Evolutionary conservation across 768 basidiomycete genomes (phyloP), one percentile per base, ranked within the genome.

Genomic region (Porphyrellus cyaneotinctus): DNA sequence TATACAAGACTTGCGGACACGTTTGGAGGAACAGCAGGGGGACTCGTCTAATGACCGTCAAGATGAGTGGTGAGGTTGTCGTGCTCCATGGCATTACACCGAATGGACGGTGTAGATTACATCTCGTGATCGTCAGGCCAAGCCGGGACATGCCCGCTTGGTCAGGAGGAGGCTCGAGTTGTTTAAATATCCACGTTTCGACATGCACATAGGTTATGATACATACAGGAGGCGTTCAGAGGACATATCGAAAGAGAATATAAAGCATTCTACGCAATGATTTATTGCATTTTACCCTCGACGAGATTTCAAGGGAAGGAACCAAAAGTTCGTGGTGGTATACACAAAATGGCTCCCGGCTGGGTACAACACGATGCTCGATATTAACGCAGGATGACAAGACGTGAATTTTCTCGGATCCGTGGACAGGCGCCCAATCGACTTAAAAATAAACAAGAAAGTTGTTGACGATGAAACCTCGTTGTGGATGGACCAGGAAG

Each of bases 361-460:
- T 58, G 56, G 53, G 56, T 64, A 65, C 62, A 63, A 63, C 53
- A 57, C 50, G 46, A 67, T 66, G 56, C 61, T 57, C 54, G 56
- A 63, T 65, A 64, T 57, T 60, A 58, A 58, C 56, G 36, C 66
- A 54, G 36, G 47, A 57, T 45, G 52, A 32, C 48, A 49, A 56
- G 47, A 43, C 39, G 49, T 2, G 17, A n/a, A 37, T 56, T 60
- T 60, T 58, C 43, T 59, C 47, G 49, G 56, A 66, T 64, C 64
- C 62, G 28, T 59, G 33, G 23, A 38, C 47, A 47, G 53, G 42
- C 24, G 45, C 50, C 57, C 46, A 22, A 52, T 49, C 10, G 22
- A 64, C 15, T 59, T 62, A 49, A 49, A 41, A 67, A 70, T 68
- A 67, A 66, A 70, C 56, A 70, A 59, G 54, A 57, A 50, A 20